Base-by-base conservation (phyloP, 2,329 filamentous ascomycete genomes). In the Septoria petroselini region DNA sequence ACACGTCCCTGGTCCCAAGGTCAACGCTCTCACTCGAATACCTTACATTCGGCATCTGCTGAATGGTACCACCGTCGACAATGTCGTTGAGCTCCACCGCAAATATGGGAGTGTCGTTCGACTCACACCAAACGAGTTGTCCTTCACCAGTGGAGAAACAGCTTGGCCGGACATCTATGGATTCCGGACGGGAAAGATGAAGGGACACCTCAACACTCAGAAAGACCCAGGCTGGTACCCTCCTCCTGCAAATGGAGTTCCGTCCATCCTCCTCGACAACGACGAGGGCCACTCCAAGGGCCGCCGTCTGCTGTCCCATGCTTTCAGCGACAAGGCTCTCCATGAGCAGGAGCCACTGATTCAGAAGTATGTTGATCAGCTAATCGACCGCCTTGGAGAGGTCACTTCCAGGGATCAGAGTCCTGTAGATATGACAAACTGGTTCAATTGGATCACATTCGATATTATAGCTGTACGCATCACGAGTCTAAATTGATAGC, bases 111-210 rank as follows among this genome's bases (percentile, higher is more conserved):
- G 71, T 1, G 70, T 68, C 2, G 70, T 75, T 1, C 66, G 73
- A 7, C 52, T 74, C 4, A 62, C 65, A 0, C 73, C 73, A 0
- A 67, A 65, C 21, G 70, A 75, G 50, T 50, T 74, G 0, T 73
- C 71, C 1, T 73, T 73, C 59, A 73, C 65, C 43, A 67, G 68
- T 2, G 68, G 60, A n/a, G 70, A 73, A 1, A 69, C 66, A 1
- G 70, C 71, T 1, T 74, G 69, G 66, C 65, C 65, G 41, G 72
- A 74, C 21, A 71, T 75, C 29, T 74, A 73, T 53, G 71, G 71
- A 17, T 60, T 61, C 40, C 54, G 61, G 6, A 60, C 61, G 0
- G 68, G 69, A 17, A 70, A 69, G 49, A 27, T 57, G 59, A 69
- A 61, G 62, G 66, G 50, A 21, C 63, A 66, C 1, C 47, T 55